These are phyloP conservation scores for Cyclostephanos tholiformis DNA, from an alignment of 108 stramenopile genomes.

Conservation along the genomic window DNA sequence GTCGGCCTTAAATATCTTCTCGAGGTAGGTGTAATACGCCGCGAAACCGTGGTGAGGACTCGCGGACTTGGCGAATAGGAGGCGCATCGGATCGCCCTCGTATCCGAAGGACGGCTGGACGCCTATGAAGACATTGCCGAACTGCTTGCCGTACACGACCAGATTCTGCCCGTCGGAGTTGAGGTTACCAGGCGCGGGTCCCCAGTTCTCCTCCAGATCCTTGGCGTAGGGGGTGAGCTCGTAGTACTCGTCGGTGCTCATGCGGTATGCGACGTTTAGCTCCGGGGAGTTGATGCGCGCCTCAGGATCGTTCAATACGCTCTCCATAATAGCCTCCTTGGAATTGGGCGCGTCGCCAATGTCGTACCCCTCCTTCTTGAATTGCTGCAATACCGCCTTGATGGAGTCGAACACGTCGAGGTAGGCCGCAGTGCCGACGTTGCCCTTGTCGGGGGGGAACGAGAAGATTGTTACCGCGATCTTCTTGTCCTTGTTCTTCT, in stretches of 20 bases:
- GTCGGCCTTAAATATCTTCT: conserved; percentile 95
- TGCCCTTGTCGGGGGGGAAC: conserved; percentile 98
- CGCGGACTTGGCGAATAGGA: conserved; percentile 95
- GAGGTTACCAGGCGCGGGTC: conserved; percentile 95
- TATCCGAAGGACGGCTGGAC: conserved; percentile 96
- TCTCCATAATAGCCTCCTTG: conserved; percentile 88
- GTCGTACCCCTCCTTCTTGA: conserved; percentile 90
- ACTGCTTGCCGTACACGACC: conserved; percentile 93
- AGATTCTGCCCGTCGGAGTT: conserved; percentile 97
- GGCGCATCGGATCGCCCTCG: conserved; percentile 94
- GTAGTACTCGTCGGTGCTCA: conserved; percentile 96
- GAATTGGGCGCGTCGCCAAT: conserved; percentile 83
- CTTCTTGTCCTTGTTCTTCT: conserved; percentile 92
- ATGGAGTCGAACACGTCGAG: conserved; percentile 98
- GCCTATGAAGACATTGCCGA: conserved; percentile 97
- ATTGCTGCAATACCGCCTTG: conserved; percentile 88
- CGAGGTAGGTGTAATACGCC: conserved; percentile 97
- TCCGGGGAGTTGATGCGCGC: conserved; percentile 93
- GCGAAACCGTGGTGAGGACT: conserved; percentile 98
- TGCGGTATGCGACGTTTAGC: conserved; percentile 94
- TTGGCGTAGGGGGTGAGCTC: conserved; percentile 91
- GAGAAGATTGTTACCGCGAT: conserved; percentile 97
- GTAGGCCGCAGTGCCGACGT: conserved; percentile 97
- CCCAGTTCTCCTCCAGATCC: conserved; percentile 97
- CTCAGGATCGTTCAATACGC: conserved; percentile 93